A percentile compares a stretch with the other conserved stretches of the same genome.
Evolutionary conservation across 805 yeast genomes (phyloP).

Genomic region (Lipomyces anomalus): DNA sequence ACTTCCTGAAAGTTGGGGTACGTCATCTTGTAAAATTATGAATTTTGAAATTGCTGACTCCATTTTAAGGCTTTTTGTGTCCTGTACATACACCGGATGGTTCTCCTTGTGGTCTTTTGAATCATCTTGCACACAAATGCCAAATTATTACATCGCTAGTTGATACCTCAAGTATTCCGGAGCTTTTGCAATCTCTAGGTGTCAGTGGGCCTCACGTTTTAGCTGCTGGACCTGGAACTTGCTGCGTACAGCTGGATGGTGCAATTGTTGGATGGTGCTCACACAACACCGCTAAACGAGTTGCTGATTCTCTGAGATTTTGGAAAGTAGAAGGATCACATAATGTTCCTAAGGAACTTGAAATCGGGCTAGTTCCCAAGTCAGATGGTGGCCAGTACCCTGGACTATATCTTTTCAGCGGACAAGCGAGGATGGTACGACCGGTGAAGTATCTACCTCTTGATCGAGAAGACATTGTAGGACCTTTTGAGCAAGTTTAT

Average conservation of each 20-base stretch:
- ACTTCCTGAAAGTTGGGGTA: conserved; percentile 97
- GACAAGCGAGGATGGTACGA: conserved; percentile 91
- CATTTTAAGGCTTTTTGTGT: conserved; percentile 96
- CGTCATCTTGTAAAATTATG: no score
- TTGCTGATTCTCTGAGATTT: conserved; percentile 83
- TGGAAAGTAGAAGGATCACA: conserved; percentile 84
- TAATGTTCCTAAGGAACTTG: conserved; percentile 79
- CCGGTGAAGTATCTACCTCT: conserved; percentile 89
- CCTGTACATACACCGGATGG: conserved; percentile 99
- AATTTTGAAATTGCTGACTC: no score
- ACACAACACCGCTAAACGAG: conserved; percentile 76
- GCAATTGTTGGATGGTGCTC: conserved; percentile 89
- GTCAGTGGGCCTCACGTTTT: conserved; percentile 72
- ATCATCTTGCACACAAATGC: conserved; percentile 96
- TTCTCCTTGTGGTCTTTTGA: conserved; percentile 95
- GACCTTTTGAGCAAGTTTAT: conserved; percentile 97
- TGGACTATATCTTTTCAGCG: conserved; percentile 86
- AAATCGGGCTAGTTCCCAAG: conserved; percentile 96
- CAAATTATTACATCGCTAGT: conserved; percentile 68
- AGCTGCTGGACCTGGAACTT: conserved; percentile 79
- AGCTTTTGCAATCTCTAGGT: conserved; percentile 63
- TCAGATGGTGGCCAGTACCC: conserved; percentile 95
- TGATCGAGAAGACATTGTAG: conserved; percentile 77
- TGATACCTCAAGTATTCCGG: conserved; percentile 69
- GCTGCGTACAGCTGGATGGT: conserved; percentile 94